These are phyloP conservation scores for Triticum monococcum DNA, from an alignment of 176 grass and related monocot genomes.

Conservation along the genomic window DNA sequence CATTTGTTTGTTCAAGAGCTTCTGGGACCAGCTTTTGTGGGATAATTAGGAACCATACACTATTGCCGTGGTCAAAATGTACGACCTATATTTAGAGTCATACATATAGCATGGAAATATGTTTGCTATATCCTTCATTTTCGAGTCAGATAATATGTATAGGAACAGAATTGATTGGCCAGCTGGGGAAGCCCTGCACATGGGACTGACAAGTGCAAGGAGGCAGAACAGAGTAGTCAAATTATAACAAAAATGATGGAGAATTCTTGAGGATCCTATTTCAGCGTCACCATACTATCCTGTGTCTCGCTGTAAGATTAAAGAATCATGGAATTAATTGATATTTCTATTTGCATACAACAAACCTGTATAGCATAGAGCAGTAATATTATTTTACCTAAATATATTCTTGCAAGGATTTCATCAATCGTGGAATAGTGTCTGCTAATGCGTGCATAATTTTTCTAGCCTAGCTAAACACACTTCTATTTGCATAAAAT, in stretches of 20 bases:
- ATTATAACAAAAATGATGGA: neutral
- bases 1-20: no score
- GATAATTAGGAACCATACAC: no score
- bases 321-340: neutral
- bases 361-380: neutral
- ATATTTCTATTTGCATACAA: neutral
- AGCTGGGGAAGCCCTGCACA: neutral
- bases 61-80: no score
- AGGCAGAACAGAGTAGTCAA: neutral
- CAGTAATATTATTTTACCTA: neutral
- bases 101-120: no score
- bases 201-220: neutral
- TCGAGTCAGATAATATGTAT: neutral
- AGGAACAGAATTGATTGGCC: neutral
- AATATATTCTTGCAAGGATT: neutral
- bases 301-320: neutral
- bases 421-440: constrained; percentile 24
- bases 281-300: neutral
- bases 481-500: no score
- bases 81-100: no score
- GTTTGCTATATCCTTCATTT: no score
- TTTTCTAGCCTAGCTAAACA: constrained; percentile 5
- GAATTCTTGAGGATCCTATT: neutral
- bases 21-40: no score
- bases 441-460: constrained; percentile 37